These are phyloP conservation scores for Licmophora abbreviata DNA, from an alignment of 108 stramenopile species.

Conservation along the genomic window DNA sequence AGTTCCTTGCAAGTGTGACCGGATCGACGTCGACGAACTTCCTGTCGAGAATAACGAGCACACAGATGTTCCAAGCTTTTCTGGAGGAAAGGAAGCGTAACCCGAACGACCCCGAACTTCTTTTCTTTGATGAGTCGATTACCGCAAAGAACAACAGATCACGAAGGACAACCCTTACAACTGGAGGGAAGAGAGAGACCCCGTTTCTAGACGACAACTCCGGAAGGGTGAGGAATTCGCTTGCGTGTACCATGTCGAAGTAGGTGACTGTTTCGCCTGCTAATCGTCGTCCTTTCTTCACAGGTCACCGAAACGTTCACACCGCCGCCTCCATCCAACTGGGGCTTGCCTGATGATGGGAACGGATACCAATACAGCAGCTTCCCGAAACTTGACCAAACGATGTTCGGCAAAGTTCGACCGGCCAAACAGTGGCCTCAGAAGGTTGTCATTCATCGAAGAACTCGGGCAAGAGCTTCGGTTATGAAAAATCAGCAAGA, in stretches of 20 bases:
- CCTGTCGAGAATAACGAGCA: slow-evolving; percentile 23
- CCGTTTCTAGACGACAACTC: slow-evolving; percentile 64
- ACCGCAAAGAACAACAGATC: slow-evolving; percentile 77
- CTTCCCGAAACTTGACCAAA: slow-evolving; percentile 32
- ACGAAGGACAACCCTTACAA: slow-evolving; percentile 23
- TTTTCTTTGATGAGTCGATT: slow-evolving; percentile 86
- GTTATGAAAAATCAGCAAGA: slow-evolving; percentile 8
- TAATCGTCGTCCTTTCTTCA: slow-evolving; percentile 1
- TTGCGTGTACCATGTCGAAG: background rate
- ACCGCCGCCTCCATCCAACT: slow-evolving; percentile 42
- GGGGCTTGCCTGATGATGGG: slow-evolving; percentile 37
- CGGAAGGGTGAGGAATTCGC: slow-evolving; percentile 1
- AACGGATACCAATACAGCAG: slow-evolving; percentile 25
- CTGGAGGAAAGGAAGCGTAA: slow-evolving; percentile 47
- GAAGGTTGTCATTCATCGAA: background rate
- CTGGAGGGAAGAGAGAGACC: slow-evolving; percentile 58
- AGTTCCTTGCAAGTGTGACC: too few relatives aligned
- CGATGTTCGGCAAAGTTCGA: slow-evolving; percentile 29
- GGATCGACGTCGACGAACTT: too few relatives aligned
- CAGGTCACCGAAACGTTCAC: slow-evolving; percentile 32
- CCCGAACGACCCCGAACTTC: slow-evolving; percentile 60
- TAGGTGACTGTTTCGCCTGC: background rate
- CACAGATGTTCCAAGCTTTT: slow-evolving; percentile 77
- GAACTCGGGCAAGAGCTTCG: background rate
- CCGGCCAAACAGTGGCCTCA: slow-evolving; percentile 9